Conservation (phyloP, 2,329 filamentous ascomycete genomes). For the Teratosphaeria zuluensis region DNA sequence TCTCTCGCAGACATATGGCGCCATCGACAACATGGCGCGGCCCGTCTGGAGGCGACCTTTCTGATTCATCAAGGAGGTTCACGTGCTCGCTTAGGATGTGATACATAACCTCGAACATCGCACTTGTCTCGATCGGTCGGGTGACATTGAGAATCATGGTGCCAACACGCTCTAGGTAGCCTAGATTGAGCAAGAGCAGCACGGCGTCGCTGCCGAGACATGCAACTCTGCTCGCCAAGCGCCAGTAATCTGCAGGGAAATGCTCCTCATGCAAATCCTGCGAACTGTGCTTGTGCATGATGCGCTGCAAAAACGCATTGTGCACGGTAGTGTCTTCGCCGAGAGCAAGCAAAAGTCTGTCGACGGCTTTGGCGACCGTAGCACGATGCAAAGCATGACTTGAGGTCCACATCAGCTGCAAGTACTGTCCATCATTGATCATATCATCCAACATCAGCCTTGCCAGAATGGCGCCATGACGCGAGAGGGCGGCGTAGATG, state of each 20-base stretch:
- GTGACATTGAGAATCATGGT: constrained; percentile 1
- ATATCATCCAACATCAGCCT: not conserved
- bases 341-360: not conserved
- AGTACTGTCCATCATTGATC: not conserved
- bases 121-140: constrained; percentile 1
- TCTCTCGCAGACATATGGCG: not conserved
- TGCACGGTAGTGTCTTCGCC: not conserved
- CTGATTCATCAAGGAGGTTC: not conserved
- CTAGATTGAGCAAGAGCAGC: not conserved
- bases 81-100: constrained; percentile 2
- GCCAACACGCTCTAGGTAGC: not conserved
- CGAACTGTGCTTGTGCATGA: not conserved
- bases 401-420: not conserved
- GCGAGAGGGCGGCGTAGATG: not conserved
- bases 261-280: not conserved
- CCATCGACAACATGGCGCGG: not conserved
- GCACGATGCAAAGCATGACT: not conserved
- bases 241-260: not conserved
- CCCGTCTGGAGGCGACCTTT: not conserved
- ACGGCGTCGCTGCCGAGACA: not conserved
- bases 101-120: constrained; percentile 2
- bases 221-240: not conserved
- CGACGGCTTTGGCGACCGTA: not conserved
- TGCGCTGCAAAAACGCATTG: not conserved
- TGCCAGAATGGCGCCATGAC: not conserved